Conservation (phyloP, 1,284 basidiomycete species). For the Fomitopsis pinicola region DNA sequence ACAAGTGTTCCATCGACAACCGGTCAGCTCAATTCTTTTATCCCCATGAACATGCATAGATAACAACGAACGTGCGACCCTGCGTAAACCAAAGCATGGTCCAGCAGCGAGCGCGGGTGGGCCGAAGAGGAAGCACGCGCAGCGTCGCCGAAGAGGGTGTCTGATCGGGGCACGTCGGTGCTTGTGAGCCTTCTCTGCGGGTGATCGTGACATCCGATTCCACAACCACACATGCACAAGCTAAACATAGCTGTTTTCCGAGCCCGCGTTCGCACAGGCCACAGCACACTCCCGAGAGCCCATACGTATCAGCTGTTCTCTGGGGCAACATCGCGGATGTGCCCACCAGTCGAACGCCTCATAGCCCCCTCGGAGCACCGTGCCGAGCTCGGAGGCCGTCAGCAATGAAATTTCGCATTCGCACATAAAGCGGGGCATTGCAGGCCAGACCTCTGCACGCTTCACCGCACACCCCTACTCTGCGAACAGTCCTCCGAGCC, state of each 20-base stretch:
- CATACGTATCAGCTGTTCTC: background rate
- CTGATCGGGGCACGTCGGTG: background rate
- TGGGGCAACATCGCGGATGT: background rate
- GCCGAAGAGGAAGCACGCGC: background rate
- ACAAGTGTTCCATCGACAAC: no score
- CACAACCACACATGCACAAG: background rate
- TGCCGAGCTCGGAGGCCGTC: background rate
- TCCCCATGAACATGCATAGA: background rate
- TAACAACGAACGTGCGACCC: background rate
- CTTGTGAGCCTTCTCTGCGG: background rate
- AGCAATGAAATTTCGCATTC: background rate
- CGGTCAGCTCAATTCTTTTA: no score
- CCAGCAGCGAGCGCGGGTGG: background rate
- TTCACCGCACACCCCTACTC: background rate
- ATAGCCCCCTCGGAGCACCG: background rate
- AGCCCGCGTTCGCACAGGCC: background rate
- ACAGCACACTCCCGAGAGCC: background rate
- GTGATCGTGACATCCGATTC: background rate
- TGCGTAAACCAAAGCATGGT: background rate
- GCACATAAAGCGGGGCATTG: background rate
- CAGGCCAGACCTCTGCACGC: background rate
- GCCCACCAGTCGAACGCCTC: background rate
- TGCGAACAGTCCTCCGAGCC: background rate
- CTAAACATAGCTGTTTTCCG: background rate
- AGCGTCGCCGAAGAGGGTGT: background rate